Evolutionary conservation across 352 stramenopile genomes (phyloP), one percentile per base, ranked within the genome.

Genomic region (Stramenopiles sp.): DNA sequence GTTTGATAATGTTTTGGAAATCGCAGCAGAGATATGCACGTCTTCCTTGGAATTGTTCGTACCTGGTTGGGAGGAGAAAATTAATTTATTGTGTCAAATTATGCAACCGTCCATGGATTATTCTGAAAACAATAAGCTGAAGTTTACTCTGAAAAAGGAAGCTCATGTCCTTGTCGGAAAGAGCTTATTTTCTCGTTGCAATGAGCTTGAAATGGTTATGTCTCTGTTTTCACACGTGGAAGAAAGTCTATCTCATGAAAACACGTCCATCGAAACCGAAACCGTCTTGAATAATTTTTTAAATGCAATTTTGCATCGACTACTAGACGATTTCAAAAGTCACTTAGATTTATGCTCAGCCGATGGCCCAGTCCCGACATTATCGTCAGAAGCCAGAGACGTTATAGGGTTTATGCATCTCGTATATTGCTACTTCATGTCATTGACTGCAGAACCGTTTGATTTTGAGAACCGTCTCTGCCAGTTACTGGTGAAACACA

Each of bases 341-440:
- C 2, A 71, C 35, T 6, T 71, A 71, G 1, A 2, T 35, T 71
- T 71, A 71, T 71, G 2, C 2, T 71, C 33, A 2, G 2, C n/a
- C n/a, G n/a, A n/a, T n/a, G n/a, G n/a, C n/a, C n/a, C n/a, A n/a
- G n/a, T n/a, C n/a, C n/a, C n/a, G n/a, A n/a, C n/a, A n/a, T n/a
- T 71, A 71, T 6, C 2, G 2, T 31, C 33, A 35, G 35, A 31
- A 6, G 33, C 53, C 6, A 71, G 35, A 71, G 2, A 71, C 33
- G 35, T 33, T 71, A 33, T 71, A 6, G 53, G 35, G 35, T 71
- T 71, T 71, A 35, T 71, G 53, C 53, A 35, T 35, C 6, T 71
- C 2, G 35, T 71, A 71, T 33, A 71, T 71, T 71, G 31, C 4
- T 71, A 71, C 12, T 71, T 71, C 33, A 71, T 71, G 53, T 71